phyloP scores from a whole-genome alignment of 306 rosid species.

The Inga leiocalycina region DNA sequence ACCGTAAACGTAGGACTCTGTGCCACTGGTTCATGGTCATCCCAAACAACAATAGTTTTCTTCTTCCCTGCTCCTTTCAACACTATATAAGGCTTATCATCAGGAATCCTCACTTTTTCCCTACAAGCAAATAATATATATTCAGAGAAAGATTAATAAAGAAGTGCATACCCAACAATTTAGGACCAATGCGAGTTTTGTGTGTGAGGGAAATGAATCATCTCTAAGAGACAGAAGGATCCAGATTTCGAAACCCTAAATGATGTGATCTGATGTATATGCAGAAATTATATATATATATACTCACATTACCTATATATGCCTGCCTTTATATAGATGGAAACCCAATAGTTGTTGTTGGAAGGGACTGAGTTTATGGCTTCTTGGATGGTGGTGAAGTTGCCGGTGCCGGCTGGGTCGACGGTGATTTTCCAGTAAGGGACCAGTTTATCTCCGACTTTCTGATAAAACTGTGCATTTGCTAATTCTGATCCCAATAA shows the following conservation, averaged over 20 bases:
- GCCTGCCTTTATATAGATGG: conserved; percentile 58
- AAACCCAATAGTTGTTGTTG: conserved; percentile 55
- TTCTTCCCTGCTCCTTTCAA: conserved; percentile 58
- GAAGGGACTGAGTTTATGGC: conserved; percentile 73
- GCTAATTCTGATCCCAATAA: not conserved
- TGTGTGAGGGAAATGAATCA: not conserved
- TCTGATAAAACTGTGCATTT: conserved; percentile 31
- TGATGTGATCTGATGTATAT: not conserved
- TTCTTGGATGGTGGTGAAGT: conserved; percentile 64
- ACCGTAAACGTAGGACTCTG: conserved; percentile 69
- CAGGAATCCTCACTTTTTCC: conserved; percentile 65
- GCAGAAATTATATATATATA: too few species aligned
- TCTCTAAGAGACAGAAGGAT: not conserved
- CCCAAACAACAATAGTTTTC: conserved; percentile 65
- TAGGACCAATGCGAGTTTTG: not conserved
- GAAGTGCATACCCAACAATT: not conserved
- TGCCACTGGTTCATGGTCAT: conserved; percentile 48
- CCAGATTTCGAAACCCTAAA: not conserved
- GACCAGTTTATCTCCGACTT: conserved; percentile 8
- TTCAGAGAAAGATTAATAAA: not conserved
- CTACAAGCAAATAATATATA: conserved; percentile 34
- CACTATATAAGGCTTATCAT: conserved; percentile 61
- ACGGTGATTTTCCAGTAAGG: conserved; percentile 47
- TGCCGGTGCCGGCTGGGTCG: conserved; percentile 50
- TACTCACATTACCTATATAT: conserved; percentile 49